These are phyloP conservation scores for Arachnomyces sp. DNA, from an alignment of 2,329 filamentous ascomycete genomes.

Conservation along the genomic window DNA sequence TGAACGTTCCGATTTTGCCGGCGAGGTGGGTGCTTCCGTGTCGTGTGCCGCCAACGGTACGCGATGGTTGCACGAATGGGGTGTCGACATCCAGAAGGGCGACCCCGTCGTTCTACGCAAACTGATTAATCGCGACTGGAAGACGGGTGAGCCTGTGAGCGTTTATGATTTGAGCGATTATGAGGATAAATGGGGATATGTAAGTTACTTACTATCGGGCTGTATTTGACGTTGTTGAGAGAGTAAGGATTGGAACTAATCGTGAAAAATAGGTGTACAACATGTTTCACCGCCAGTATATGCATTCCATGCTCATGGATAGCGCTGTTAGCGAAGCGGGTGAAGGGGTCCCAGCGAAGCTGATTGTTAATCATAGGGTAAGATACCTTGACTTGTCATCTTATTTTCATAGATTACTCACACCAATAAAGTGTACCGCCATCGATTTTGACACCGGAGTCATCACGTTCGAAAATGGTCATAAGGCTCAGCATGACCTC, in stretches of 20 bases:
- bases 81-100: constrained; percentile 55
- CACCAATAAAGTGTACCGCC: constrained; percentile 31
- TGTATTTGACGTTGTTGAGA: too few species aligned
- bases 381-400: constrained; percentile 6
- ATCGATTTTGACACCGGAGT: constrained; percentile 47
- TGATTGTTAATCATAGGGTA: constrained; percentile 52
- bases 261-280: constrained; percentile 45
- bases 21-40: constrained; percentile 61
- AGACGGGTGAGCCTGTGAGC: constrained; percentile 58
- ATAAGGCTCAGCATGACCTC: constrained; percentile 47
- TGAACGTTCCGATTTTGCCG: constrained; percentile 58
- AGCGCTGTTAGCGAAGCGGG: constrained; percentile 48
- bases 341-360: constrained; percentile 45
- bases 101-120: constrained; percentile 59
- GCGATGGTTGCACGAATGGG: constrained; percentile 62
- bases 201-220: constrained; percentile 11
- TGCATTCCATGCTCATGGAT: constrained; percentile 61
- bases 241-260: neutral
- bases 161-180: constrained; percentile 60
- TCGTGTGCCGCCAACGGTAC: constrained; percentile 64
- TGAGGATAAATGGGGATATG: constrained; percentile 56
- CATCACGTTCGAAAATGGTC: constrained; percentile 50
- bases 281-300: constrained; percentile 63
- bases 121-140: constrained; percentile 64
- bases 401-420: constrained; percentile 2